Conservation (phyloP, 805 yeast species). For the Kazachstania taianensis region DNA sequence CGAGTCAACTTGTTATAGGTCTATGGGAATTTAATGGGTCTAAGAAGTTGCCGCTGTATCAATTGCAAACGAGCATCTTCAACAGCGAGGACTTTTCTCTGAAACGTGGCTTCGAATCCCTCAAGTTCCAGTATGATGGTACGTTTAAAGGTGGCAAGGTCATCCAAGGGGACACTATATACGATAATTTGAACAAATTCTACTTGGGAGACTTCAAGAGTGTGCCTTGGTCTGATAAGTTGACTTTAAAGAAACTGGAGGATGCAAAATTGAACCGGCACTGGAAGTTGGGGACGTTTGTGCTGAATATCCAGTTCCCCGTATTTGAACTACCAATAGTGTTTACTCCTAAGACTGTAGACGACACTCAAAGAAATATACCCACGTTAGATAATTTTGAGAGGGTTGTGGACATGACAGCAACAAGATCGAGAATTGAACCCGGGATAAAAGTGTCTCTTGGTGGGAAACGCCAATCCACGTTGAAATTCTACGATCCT, state of each 20-base stretch:
- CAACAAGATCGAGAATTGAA: slow-evolving; percentile 18
- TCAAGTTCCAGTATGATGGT: slow-evolving; percentile 32
- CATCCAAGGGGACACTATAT: slow-evolving; percentile 31
- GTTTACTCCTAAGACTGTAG: slow-evolving; percentile 46
- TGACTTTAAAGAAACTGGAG: slow-evolving; percentile 45
- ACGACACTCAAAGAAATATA: slow-evolving; percentile 20
- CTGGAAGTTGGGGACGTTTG: slow-evolving; percentile 24
- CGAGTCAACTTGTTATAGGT: slow-evolving; percentile 48
- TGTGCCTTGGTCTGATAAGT: slow-evolving; percentile 64
- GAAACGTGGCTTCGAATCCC: slow-evolving; percentile 60
- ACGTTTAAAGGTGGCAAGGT: slow-evolving; percentile 22
- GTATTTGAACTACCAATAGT: slow-evolving; percentile 67
- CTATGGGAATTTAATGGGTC: slow-evolving; percentile 62
- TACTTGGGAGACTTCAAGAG: slow-evolving; percentile 56
- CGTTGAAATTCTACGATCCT: slow-evolving; percentile 50
- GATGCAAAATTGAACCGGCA: slow-evolving; percentile 13
- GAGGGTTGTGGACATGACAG: slow-evolving; percentile 24
- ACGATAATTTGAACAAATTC: slow-evolving; percentile 46
- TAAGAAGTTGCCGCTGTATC: slow-evolving; percentile 44
- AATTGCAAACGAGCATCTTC: slow-evolving; percentile 51
- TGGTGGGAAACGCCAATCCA: slow-evolving; percentile 24
- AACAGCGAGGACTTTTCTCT: slow-evolving; percentile 46
- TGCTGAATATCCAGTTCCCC: slow-evolving; percentile 45
- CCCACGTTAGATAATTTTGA: slow-evolving; percentile 38
- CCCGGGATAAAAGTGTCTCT: slow-evolving; percentile 24